Percentiles rank a stretch among this genome's conserved stretches.
These are phyloP conservation scores for Xylaria castorea DNA, from an alignment of 495 filamentous ascomycete species.

Conservation along the genomic window DNA sequence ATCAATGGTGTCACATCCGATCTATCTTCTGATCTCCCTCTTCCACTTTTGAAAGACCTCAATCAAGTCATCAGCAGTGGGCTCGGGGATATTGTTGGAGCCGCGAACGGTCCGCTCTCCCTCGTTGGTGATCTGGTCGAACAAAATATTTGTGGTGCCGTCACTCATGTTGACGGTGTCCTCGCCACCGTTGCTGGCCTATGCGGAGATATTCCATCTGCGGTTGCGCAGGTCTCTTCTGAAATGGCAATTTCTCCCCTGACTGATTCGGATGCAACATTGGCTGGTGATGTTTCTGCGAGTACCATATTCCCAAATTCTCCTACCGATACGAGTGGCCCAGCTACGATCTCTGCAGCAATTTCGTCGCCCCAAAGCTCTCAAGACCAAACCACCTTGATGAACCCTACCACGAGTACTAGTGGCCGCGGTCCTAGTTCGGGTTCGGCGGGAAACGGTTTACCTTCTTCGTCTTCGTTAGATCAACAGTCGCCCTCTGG, in stretches of 20 bases:
- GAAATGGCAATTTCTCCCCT: slow-evolving; percentile 19
- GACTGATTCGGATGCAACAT: slow-evolving; percentile 15
- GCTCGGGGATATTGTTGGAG: slow-evolving; percentile 24
- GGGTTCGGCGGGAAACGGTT: background rate
- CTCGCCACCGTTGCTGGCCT: slow-evolving; percentile 30
- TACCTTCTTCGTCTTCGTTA: background rate
- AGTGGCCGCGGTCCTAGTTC: background rate
- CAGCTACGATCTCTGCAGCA: background rate
- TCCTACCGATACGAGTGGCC: background rate
- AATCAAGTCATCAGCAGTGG: slow-evolving; percentile 21
- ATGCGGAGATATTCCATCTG: slow-evolving; percentile 28
- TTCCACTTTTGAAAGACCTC: slow-evolving; percentile 16
- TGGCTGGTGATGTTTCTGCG: slow-evolving; percentile 20
- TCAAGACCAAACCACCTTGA: slow-evolving; percentile 3
- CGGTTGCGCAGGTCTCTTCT: slow-evolving; percentile 23
- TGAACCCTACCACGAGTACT: background rate
- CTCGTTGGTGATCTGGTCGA: slow-evolving; percentile 29
- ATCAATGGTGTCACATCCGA: slow-evolving; percentile 21
- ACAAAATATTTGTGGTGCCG: slow-evolving; percentile 29
- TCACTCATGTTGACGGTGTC: slow-evolving; percentile 30
- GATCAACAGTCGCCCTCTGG: background rate
- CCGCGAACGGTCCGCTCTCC: slow-evolving; percentile 24
- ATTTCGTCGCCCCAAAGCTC: background rate
- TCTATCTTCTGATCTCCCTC: slow-evolving; percentile 20
- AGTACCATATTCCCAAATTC: slow-evolving; percentile 1